phyloP scores from a whole-genome alignment of 2,329 filamentous ascomycete species.

The Fusarium pininemorale region DNA sequence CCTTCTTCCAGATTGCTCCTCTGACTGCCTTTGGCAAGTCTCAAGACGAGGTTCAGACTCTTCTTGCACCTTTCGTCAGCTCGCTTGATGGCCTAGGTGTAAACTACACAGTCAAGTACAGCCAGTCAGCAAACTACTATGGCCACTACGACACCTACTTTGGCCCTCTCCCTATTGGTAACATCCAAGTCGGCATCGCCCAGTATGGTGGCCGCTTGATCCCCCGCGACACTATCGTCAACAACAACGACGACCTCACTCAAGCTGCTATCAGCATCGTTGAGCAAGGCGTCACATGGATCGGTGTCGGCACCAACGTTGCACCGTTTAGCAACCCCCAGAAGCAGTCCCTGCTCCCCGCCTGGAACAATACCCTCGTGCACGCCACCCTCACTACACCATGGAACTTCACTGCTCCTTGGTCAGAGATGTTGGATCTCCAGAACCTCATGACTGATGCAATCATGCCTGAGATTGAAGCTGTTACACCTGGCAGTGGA shows the following conservation, averaged over 20 bases:
- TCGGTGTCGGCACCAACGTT: conserved; percentile 42
- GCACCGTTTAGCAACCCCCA: conserved; percentile 36
- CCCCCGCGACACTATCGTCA: conserved; percentile 47
- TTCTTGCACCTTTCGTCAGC: conserved; percentile 49
- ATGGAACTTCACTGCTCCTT: conserved; percentile 40
- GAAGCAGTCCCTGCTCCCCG: conserved; percentile 51
- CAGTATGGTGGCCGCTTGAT: conserved; percentile 56
- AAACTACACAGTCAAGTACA: conserved; percentile 16
- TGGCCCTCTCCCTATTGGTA: conserved; percentile 51
- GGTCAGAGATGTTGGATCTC: conserved; percentile 43
- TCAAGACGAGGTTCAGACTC: not conserved
- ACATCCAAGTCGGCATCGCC: conserved; percentile 43
- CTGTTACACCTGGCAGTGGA: conserved; percentile 53
- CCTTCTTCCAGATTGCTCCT: conserved; percentile 56
- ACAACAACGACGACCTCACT: conserved; percentile 43
- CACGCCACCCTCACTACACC: conserved; percentile 39
- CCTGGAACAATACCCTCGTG: conserved; percentile 50
- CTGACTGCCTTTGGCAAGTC: conserved; percentile 20
- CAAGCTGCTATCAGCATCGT: conserved; percentile 42
- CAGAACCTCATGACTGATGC: conserved; percentile 46
- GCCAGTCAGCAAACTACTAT: conserved; percentile 28
- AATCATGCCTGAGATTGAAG: conserved; percentile 41
- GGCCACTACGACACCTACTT: conserved; percentile 55
- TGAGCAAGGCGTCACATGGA: conserved; percentile 40
- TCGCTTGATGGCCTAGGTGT: conserved; percentile 6